Base-by-base conservation (phyloP, 73 alveolate genomes). In the Symbiodinium pilosum region DNA sequence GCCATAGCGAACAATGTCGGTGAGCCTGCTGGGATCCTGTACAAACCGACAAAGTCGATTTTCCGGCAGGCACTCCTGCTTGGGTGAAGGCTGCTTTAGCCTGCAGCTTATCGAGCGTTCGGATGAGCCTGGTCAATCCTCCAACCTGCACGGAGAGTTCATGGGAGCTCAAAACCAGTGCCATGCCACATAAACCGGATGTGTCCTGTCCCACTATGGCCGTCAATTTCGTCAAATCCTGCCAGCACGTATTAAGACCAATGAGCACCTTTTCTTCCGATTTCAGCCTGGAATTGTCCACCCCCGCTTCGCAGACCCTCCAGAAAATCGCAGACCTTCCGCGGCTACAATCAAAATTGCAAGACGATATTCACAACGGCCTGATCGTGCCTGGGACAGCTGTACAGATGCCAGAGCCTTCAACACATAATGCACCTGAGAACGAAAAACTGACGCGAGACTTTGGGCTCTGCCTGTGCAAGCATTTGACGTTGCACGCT, bases 281-380 rank as follows among this genome's bases (percentile, higher is more conserved):
- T 64, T n/a, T 18, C 39, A 38, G 81, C 95, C 95, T 88, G 95
- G 68, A 88, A 88, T 36, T 83, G 95, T 7, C 95, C 95, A 9
- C 95, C 95, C 36, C 44, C 43, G 1, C 95, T 56, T 28, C 95
- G 95, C 95, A 88, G 11, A 18, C 71, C 32, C 24, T 88, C 95
- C 95, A 88, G 71, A 83, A 59, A 88, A 34, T 43, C 73, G 71
- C 95, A 88, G 21, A 87, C 94, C 94, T 87, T 36, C 68, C 30
- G 18, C n/a, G 0, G 40, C 47, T 28, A n/a, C 47, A 30, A 32
- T n/a, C 16, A 85, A 8, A 30, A 18, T 43, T 32, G 6, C 59
- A 47, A 47, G 59, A n/a, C n/a, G n/a, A n/a, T n/a, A n/a, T n/a
- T n/a, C n/a, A n/a, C 34, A 4, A 36, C 32, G 34, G 83, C 26